Conservation (phyloP, 169 alveolate genomes). For the Plasmodium adleri region DNA sequence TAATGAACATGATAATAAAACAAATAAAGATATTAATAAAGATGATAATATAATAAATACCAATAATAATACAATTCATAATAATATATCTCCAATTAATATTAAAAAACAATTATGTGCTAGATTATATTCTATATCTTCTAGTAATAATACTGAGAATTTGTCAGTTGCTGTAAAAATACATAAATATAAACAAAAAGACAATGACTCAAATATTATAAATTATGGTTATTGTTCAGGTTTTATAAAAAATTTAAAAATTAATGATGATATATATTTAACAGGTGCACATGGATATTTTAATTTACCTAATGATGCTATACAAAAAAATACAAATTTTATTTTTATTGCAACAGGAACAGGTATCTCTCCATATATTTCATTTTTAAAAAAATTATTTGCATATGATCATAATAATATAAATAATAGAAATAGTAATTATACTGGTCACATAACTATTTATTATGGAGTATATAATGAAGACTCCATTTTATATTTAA, state of each 20-base stretch:
- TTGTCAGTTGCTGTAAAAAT: conserved; percentile 52
- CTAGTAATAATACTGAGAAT: conserved; percentile 23
- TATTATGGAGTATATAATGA: conserved; percentile 81
- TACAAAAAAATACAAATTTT: conserved; percentile 64
- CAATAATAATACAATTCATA: background rate
- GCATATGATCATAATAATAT: conserved; percentile 15
- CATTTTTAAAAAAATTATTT: conserved; percentile 74
- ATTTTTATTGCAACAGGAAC: conserved; percentile 85
- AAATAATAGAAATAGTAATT: background rate
- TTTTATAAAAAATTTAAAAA: conserved; percentile 46
- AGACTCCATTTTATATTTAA: conserved; percentile 76
- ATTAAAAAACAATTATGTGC: conserved; percentile 12
- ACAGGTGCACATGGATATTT: conserved; percentile 72
- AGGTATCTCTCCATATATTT: conserved; percentile 83
- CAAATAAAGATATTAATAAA: background rate
- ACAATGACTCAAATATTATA: background rate
- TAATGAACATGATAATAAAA: conserved; percentile 9
- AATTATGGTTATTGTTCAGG: conserved; percentile 74
- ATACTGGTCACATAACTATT: conserved; percentile 59
- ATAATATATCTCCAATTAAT: background rate
- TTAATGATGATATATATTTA: conserved; percentile 66
- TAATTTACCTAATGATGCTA: conserved; percentile 34
- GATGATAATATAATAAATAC: background rate
- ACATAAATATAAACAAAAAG: conserved; percentile 35
- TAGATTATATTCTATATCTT: conserved; percentile 63